Base-by-base conservation (phyloP, 1,284 basidiomycete genomes). In the Farysia itapuensis region DNA sequence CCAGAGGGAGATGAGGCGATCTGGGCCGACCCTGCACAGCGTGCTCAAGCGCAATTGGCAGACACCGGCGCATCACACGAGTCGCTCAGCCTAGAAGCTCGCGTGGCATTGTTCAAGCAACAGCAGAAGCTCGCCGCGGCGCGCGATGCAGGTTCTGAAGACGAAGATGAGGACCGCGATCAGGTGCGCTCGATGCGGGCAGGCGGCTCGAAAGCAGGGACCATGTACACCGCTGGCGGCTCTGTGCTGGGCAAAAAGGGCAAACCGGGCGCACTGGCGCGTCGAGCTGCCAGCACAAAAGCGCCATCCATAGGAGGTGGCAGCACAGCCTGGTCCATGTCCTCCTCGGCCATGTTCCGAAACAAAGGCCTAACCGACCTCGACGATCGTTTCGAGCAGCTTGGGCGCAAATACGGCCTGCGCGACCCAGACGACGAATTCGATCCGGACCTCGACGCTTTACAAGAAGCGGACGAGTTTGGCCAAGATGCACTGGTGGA, bases 381-480 rank as follows among this genome's bases (percentile, higher is more conserved):
- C 21, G 95, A 99, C 72, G 90, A 95, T 66, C 84, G 86, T 11
- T 99, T 98, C 71, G 92, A 97, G 67, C 85, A 90, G 82, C 91
- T 90, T 64, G 63, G 82, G 71, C 32, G 43, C 28, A 58, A 59
- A 12, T 61, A 60, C 40, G 63, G 48, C 13, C 52, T 61, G 20
- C 46, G 53, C 18, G 39, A 61, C 36, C 76, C 82, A 87, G 31
- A 83, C 82, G 63, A 89, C 86, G 3, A 81, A 84, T 21, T 77
- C 82, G 14, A 73, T 18, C 87, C 91, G 73, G 82, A 84, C 53
- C 82, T 86, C 59, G 83, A 85, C 56, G 86, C 87, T 35, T 85
- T 86, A 61, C 84, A 82, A 68, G 82, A 81, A 25, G 79, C 77
- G 32, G 81, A 83, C 46, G 79, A 88, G 51, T 60, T 53, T 35